Conservation (phyloP, 2,329 filamentous ascomycete species). For the Gaeumannomyces tritici region DNA sequence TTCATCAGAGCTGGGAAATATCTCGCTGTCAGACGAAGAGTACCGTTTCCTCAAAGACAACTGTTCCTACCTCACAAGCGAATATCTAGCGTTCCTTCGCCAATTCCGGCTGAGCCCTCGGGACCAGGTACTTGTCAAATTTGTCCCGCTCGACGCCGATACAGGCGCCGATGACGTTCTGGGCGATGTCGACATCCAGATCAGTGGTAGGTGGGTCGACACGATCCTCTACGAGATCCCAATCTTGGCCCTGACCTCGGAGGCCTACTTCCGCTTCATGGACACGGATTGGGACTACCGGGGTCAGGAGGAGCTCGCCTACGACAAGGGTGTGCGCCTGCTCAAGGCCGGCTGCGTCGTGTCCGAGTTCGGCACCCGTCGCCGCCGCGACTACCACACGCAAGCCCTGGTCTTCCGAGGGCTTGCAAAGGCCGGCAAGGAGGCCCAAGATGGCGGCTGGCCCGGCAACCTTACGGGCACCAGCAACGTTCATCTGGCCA, state of each 20-base stretch:
- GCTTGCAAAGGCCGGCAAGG: constrained; percentile 67
- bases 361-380: constrained; percentile 87
- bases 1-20: constrained; percentile 59
- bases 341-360: constrained; percentile 78
- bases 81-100: constrained; percentile 74
- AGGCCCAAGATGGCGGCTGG: constrained; percentile 49
- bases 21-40: constrained; percentile 72
- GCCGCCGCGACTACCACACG: constrained; percentile 87
- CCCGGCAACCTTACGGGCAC: constrained; percentile 75
- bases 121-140: constrained; percentile 67
- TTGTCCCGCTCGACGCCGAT: constrained; percentile 44
- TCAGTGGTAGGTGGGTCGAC: constrained; percentile 81
- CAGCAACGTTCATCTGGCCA: constrained; percentile 94
- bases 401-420: constrained; percentile 88
- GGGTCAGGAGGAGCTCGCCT: constrained; percentile 77
- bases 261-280: constrained; percentile 96
- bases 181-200: constrained; percentile 67
- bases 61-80: constrained; percentile 69
- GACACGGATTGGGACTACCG: constrained; percentile 87
- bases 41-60: constrained; percentile 65
- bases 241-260: constrained; percentile 80
- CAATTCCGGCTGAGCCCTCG: constrained; percentile 73
- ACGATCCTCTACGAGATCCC: constrained; percentile 98
- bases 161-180: constrained; percentile 54
- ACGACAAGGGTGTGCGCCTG: constrained; percentile 67